Evolutionary conservation across 1,284 basidiomycete genomes (phyloP).

Genomic region (Apiotrichum brassicae): DNA sequence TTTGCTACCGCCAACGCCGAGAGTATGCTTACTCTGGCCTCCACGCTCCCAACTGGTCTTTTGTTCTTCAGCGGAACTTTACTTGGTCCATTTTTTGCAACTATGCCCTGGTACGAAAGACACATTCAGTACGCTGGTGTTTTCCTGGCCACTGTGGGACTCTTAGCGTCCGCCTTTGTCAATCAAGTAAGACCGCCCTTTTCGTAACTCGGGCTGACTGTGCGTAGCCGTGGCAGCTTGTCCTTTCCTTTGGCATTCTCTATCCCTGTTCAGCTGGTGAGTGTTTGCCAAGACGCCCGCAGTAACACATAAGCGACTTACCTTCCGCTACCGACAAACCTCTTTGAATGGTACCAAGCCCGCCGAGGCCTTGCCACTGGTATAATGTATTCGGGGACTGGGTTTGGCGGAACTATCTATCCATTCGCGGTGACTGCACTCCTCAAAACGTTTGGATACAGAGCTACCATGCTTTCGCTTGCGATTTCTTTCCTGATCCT

Average conservation of each 20-base stretch:
- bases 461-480: conserved; percentile 37
- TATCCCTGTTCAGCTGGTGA: conserved; percentile 37
- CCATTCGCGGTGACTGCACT: conserved; percentile 39
- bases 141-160: conserved; percentile 3
- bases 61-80: conserved; percentile 41
- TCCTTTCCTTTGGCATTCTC: conserved; percentile 37
- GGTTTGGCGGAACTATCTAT: conserved; percentile 39
- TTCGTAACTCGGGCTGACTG: too few relatives aligned
- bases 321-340: conserved; percentile 37
- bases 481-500: conserved; percentile 30
- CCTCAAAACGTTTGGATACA: conserved; percentile 37
- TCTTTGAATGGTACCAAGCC: conserved; percentile 43
- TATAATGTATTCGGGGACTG: conserved; percentile 31
- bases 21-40: conserved; percentile 29
- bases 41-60: conserved; percentile 42
- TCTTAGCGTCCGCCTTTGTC: conserved; percentile 7
- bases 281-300: not conserved
- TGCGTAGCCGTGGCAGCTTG: conserved; percentile 41
- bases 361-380: conserved; percentile 28
- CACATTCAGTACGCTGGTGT: conserved; percentile 12
- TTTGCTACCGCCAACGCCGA: conserved; percentile 23
- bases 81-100: conserved; percentile 27
- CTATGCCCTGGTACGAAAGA: conserved; percentile 14
- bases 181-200: not conserved
- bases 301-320: conserved; percentile 25